Percentiles rank a stretch among this genome's conserved stretches.
phyloP scores from a whole-genome alignment of 1,284 basidiomycete species.

The Ceratobasidium sp. region DNA sequence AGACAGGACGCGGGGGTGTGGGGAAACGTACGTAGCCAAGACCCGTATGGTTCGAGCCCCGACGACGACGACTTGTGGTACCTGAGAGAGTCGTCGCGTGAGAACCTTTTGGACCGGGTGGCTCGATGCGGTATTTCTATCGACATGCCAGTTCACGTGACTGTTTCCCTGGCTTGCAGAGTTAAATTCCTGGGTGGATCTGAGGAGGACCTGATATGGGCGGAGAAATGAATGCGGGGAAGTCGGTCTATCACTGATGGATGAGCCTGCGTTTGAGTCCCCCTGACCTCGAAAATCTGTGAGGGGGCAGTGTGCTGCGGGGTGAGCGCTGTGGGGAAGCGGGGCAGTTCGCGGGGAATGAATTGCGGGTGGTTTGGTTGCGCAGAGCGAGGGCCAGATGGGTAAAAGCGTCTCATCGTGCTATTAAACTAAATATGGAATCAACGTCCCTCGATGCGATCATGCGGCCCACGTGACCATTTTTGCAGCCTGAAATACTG shows the following conservation, averaged over 20 bases:
- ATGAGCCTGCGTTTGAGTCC: background rate
- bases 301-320: background rate
- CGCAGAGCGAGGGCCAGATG: too few species aligned
- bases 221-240: background rate
- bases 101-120: too few species aligned
- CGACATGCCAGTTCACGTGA: too few species aligned
- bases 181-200: too few species aligned
- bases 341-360: constrained; percentile 4
- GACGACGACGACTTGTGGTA: too few species aligned
- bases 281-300: background rate
- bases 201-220: background rate
- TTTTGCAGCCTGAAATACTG: too few species aligned
- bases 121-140: too few species aligned
- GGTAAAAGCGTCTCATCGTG: background rate
- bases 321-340: background rate
- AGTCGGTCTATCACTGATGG: background rate
- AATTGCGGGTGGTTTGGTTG: background rate
- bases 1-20: background rate
- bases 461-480: too few species aligned
- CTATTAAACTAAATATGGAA: background rate
- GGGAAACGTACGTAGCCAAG: background rate
- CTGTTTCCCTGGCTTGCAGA: too few species aligned
- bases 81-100: too few species aligned
- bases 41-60: too few species aligned
- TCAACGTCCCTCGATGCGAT: background rate